Evolutionary conservation across 805 yeast genomes (phyloP).

Genomic region (Metschnikowia cerradonensis): DNA sequence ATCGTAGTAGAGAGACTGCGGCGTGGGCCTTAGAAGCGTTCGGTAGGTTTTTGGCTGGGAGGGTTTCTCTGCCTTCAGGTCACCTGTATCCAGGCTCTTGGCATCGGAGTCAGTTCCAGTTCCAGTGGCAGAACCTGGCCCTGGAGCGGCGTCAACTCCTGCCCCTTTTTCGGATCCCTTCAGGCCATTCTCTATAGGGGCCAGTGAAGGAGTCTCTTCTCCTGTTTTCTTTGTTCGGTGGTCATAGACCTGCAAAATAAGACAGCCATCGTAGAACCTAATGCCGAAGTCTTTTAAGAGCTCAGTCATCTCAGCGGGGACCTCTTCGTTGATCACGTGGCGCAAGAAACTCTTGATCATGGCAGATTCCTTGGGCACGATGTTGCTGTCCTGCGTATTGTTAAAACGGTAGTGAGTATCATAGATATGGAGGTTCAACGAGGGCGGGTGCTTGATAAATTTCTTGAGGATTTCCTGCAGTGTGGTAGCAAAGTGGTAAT

Average conservation of each 20-base stretch:
- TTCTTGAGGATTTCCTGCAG: conserved; percentile 70
- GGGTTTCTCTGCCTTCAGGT: not conserved
- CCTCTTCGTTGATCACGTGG: conserved; percentile 73
- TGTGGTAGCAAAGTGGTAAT: conserved; percentile 62
- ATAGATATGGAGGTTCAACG: conserved; percentile 84
- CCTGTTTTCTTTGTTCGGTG: conserved; percentile 52
- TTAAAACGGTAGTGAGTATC: conserved; percentile 91
- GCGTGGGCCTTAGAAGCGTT: conserved; percentile 76
- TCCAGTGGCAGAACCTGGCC: too few relatives aligned
- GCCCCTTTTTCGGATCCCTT: not conserved
- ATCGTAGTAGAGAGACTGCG: conserved; percentile 78
- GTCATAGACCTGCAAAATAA: conserved; percentile 82
- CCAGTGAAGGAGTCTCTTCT: not conserved
- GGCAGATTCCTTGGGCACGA: conserved; percentile 72
- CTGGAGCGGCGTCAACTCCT: too few relatives aligned
- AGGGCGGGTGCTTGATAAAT: conserved; percentile 72
- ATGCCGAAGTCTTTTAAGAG: conserved; percentile 83
- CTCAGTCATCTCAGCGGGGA: conserved; percentile 87
- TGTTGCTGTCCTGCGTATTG: conserved; percentile 74
- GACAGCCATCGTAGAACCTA: conserved; percentile 82
- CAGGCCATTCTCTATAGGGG: not conserved
- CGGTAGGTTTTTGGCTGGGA: conserved; percentile 69
- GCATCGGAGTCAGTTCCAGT: not conserved
- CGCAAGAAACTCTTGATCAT: conserved; percentile 75
- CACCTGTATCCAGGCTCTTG: not conserved